A percentile compares a stretch with the other conserved stretches of the same genome.
Evolutionary conservation across 2,329 filamentous ascomycete species (phyloP).

Genomic region (Endoconidiophora laricicola): DNA sequence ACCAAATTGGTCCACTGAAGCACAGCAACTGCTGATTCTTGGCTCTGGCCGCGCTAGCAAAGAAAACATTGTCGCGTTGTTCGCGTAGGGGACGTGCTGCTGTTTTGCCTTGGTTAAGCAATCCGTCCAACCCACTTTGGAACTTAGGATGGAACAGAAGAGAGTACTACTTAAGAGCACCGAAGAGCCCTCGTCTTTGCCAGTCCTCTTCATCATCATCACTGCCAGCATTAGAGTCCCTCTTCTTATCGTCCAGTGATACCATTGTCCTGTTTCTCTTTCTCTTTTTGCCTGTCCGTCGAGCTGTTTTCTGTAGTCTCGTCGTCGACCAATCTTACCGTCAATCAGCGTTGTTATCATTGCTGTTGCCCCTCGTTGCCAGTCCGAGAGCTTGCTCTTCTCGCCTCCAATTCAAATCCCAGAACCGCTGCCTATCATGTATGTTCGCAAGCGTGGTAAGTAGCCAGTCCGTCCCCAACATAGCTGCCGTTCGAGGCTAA

Average conservation of each 20-base stretch:
- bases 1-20: too few relatives aligned
- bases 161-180: conserved; percentile 5
- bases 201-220: conserved; percentile 14
- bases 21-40: too few relatives aligned
- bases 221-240: conserved; percentile 14
- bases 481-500: not conserved
- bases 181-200: conserved; percentile 11
- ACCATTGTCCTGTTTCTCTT: not conserved
- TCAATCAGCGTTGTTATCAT: not conserved
- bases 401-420: conserved; percentile 14
- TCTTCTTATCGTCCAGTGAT: not conserved
- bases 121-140: not conserved
- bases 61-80: conserved; percentile 7
- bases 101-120: not conserved
- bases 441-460: conserved; percentile 47
- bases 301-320: not conserved
- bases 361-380: not conserved
- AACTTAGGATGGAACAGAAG: not conserved
- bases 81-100: conserved; percentile 5
- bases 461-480: conserved; percentile 12
- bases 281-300: not conserved
- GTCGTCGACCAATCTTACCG: not conserved
- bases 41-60: not conserved
- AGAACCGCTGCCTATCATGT: conserved; percentile 30
- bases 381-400: conserved; percentile 8